Base-by-base conservation (phyloP, 2,329 filamentous ascomycete species). In the Calonectria pseudoreteaudii region DNA sequence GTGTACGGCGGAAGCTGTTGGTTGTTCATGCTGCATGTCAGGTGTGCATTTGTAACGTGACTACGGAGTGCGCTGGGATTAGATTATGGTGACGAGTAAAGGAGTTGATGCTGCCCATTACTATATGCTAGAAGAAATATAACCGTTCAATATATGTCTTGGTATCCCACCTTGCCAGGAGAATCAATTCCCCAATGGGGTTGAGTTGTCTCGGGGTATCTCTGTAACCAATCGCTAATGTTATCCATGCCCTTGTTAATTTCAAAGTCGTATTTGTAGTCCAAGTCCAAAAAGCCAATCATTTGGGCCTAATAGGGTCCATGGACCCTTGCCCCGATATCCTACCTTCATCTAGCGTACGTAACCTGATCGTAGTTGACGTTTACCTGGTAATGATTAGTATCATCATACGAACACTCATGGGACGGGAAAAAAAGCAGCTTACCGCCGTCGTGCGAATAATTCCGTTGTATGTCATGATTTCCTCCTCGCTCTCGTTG, bases 401-500 rank as follows among this genome's bases (percentile, higher is more conserved):
- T 16, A 68, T 26, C 11, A n/a, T 8, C 18, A n/a, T 13, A 16
- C 26, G 16, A 9, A n/a, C 0, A 2, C 26, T 16, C 26, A 2
- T 4, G 1, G 6, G 14, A 9, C 1, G 4, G 4, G 30, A 8
- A 3, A 18, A 18, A 14, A 8, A 0, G 11, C 8, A 0, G 56
- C 76, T 70, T 49, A 79, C 76, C 28, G 73, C 68, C n/a, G 76
- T 78, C 0, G 77, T 79, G 18, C 77, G 65, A 5, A 79, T 67
- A 23, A 79, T 79, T 4, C 77, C 77, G 14, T 79, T 79, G 3
- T 79, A 78, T 1, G 78, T 79, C 78, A 79, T 79, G 6, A 79
- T 79, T 41, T 79, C 77, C 4, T 79, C 78, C n/a, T 79, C 77
- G 1, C 78, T 79, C 0, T 69, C 77, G n/a, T 78, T 79, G 0